Base-by-base conservation (phyloP, 768 basidiomycete genomes). In the Boletus reticulatus region DNA sequence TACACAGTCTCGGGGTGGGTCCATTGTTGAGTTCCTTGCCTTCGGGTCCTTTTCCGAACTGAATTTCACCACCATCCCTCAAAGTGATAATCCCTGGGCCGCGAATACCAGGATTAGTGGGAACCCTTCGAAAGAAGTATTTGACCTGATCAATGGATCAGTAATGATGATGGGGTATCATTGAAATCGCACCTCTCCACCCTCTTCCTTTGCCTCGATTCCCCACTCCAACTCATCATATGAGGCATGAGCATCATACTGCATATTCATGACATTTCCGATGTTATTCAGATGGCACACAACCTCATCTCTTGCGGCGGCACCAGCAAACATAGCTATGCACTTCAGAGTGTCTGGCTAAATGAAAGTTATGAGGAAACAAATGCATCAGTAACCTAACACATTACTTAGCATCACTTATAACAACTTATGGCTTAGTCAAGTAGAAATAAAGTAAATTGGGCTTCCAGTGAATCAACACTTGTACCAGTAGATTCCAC, bases 291-390 rank as follows among this genome's bases (percentile, higher is more conserved):
- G n/a, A 54, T 42, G 16, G n/a, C 0, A 3, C 31, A 17, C 10
- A 16, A 54, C 20, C 0, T 36, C 47, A 14, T 36, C 34, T 36
- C 13, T 14, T 20, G 36, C 16, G 11, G 24, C 19, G 7, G 10
- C 14, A 20, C 55, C 55, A 1, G 55, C 55, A 45, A 56, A 46
- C 32, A 46, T 53, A 12, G 55, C 36, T 27, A 56, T 56, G 22
- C 38, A 46, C 32, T 46, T 32, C 31, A 53, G 24, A 27, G 39
- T 34, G 22, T 45, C 22, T 22, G 8, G 13, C 46, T 47, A 34
- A 19, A 34, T 34, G 4, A 22, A 34, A 34, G 31, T 22, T 3
- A 6, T 47, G 46, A 47, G 32, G 14, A 34, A 34, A 34, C 4
- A 34, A 22, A 13, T 4, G n/a, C n/a, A n/a, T n/a, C n/a, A n/a